Evolutionary conservation across 1,284 basidiomycete species (phyloP), one percentile per base, ranked within the genome.

Genomic region (Inonotus hispidus): DNA sequence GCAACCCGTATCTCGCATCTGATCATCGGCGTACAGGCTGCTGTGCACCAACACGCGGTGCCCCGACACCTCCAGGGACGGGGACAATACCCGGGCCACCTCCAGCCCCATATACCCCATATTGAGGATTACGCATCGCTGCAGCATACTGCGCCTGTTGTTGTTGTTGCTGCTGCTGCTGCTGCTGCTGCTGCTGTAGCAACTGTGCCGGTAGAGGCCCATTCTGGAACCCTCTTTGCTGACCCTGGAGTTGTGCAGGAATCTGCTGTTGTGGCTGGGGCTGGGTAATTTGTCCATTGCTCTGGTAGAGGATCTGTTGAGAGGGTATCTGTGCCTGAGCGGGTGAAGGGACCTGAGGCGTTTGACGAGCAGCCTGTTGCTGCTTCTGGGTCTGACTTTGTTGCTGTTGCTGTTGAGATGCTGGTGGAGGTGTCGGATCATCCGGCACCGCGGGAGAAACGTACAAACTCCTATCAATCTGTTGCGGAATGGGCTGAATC

Each of bases 401-500:
- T 8, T 52, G 43, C n/a, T 57, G 41, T 37, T 16, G 74, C 57
- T 72, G 72, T 59, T 70, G 73, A 43, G 63, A 58, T 55, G 27
- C 47, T 45, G 65, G 71, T 64, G 65, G 60, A 45, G 65, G 63
- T 16, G 73, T 65, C 23, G 74, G 74, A 62, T 88, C 85, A 60
- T 85, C 82, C 3, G 70, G 65, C 19, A 16, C 73, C 47, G 77
- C 73, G 0, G 88, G 89, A 21, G 92, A 88, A 57, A 96, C 93
- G 73, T 98, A 98, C 58, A 98, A 77, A n/a, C 90, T 87, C 69
- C 91, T 92, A 74, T 98, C 95, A 68, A 98, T 97, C 53, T 76
- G 82, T 69, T 90, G 87, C 2, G 96, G 96, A 70, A 99, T 98
- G 19, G 96, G 92, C 70, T 93, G 90, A 70, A 99, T 98, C 78